Base-by-base conservation (phyloP, 2,329 filamentous ascomycete genomes). In the Phaeosphaeriaceae sp. region DNA sequence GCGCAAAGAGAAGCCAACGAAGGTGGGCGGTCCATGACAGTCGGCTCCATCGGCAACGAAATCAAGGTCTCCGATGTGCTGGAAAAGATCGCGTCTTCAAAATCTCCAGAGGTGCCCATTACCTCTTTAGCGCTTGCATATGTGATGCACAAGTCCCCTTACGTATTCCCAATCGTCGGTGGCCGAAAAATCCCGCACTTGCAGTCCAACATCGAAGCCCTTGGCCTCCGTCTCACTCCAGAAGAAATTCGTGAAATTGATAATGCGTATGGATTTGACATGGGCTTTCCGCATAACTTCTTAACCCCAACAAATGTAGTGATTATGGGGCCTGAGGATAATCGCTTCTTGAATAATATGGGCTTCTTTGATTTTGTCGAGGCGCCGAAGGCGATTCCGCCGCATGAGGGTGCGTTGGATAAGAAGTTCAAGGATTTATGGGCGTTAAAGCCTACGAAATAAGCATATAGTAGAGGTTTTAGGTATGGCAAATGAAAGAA, bases 81-180 rank as follows among this genome's bases (percentile, higher is more conserved):
- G 0, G 84, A 82, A 20, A 78, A 83, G 58, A 79, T 89, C 6
- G 84, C 83, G 0, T 77, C 78, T 6, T 75, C 79, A 50, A 82
- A 86, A 58, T 80, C 81, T 1, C 75, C 77, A 6, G 74, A 79
- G 32, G 30, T 37, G 6, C 50, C 45, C 6, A 76, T 87, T 30
- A 83, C 83, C 5, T 80, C 80, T 30, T 74, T 89, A 28, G 87
- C 88, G 7, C 73, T 92, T 18, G 88, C 88, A 2, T 92, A 92
- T 64, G 84, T 91, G 12, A 81, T 89, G 79, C 81, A 84, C 56
- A 90, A 91, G 74, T 77, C 85, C 0, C 83, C 87, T 0, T 84
- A 89, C 61, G 85, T 91, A 11, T 90, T 89, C 64, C 89, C 89
- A 1, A 84, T 92, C 33, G 77, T 90, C 4, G 88, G 88, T 9